phyloP scores from a whole-genome alignment of 2,329 filamentous ascomycete species.

The Podosphaera xanthii region DNA sequence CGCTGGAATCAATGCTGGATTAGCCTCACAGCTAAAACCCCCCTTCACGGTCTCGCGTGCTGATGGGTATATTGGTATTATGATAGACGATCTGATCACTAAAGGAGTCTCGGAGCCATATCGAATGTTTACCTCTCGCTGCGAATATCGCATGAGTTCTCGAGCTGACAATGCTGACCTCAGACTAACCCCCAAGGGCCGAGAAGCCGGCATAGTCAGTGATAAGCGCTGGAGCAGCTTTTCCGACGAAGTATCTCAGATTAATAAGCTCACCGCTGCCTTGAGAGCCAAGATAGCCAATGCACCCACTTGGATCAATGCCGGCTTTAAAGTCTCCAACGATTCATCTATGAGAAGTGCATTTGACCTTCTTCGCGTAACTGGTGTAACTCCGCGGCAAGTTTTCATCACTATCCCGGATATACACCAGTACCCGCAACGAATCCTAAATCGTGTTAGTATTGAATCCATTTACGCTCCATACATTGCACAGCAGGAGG shows the following conservation, averaged over 20 bases:
- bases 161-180: conserved; percentile 86
- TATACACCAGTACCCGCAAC: conserved; percentile 28
- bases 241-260: conserved; percentile 38
- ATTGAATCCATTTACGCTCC: conserved; percentile 76
- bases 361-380: conserved; percentile 55
- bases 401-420: conserved; percentile 35
- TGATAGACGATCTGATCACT: conserved; percentile 94
- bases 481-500: conserved; percentile 53
- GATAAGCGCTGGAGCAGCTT: conserved; percentile 57
- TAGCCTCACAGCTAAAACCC: conserved; percentile 43
- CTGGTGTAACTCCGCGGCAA: conserved; percentile 31
- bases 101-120: conserved; percentile 96
- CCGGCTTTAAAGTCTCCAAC: conserved; percentile 44
- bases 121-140: conserved; percentile 91
- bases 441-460: conserved; percentile 44
- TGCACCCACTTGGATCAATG: conserved; percentile 40
- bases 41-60: conserved; percentile 51
- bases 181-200: conserved; percentile 59
- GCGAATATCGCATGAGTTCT: conserved; percentile 82
- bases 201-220: conserved; percentile 53
- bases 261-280: conserved; percentile 37
- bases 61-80: conserved; percentile 92
- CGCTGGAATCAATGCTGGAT: conserved; percentile 81
- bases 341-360: conserved; percentile 48
- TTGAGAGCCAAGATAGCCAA: conserved; percentile 36